These are phyloP conservation scores for Styphnolobium japonicum DNA, from an alignment of 306 rosid species.

Conservation along the genomic window DNA sequence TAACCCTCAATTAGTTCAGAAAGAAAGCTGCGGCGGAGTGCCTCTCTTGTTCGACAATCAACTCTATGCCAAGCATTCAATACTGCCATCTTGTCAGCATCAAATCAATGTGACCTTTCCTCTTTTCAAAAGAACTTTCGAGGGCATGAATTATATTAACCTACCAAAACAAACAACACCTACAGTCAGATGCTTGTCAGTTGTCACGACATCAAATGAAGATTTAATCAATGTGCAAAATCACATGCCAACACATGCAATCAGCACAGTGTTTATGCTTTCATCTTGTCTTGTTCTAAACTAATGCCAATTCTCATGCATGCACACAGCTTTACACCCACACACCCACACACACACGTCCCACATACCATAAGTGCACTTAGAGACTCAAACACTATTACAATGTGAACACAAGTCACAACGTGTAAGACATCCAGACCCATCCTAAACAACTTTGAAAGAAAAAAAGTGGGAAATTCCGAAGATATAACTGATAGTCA, in stretches of 20 bases:
- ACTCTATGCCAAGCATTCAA: conserved; percentile 53
- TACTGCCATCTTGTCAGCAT: conserved; percentile 52
- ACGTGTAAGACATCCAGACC: neutral
- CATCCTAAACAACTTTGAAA: neutral
- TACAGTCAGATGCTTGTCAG: conserved; percentile 18
- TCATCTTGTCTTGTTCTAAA: neutral
- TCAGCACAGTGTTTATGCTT: neutral
- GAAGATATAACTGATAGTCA: neutral
- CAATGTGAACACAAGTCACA: neutral
- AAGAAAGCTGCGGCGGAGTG: conserved; percentile 80
- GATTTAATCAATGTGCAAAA: neutral
- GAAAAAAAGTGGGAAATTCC: neutral
- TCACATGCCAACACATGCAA: neutral
- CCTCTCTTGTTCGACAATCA: conserved; percentile 80
- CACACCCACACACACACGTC: neutral
- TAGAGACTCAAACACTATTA: neutral
- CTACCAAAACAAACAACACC: conserved; percentile 40
- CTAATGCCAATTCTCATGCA: neutral
- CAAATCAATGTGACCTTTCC: conserved; percentile 53
- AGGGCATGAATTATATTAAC: conserved; percentile 61
- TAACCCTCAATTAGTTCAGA: conserved; percentile 69
- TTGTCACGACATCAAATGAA: neutral
- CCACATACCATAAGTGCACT: neutral
- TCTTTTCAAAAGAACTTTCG: conserved; percentile 46
- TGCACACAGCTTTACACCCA: neutral